Percentiles rank a stretch among this genome's conserved stretches.
Evolutionary conservation across 306 rosid genomes (phyloP).

Genomic region (Carpinus viminea): DNA sequence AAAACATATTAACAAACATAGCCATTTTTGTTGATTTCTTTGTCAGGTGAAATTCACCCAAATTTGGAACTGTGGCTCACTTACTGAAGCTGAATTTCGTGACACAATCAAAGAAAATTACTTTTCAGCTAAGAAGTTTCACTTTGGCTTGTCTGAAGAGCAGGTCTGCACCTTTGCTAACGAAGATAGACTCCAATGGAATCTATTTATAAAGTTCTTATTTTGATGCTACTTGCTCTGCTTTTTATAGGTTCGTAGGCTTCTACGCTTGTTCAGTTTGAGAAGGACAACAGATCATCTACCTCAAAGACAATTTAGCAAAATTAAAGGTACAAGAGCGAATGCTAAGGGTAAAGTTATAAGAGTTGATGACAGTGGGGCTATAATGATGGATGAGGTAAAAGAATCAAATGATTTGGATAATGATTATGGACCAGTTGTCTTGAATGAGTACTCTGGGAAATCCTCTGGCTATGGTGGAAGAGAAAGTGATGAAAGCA

Average conservation of each 20-base stretch:
- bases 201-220: background rate
- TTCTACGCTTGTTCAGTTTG: constrained; percentile 44
- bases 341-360: constrained; percentile 16
- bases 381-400: constrained; percentile 6
- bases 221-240: constrained; percentile 14
- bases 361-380: constrained; percentile 30
- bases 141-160: constrained; percentile 59
- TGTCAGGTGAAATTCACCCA: constrained; percentile 45
- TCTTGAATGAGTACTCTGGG: constrained; percentile 22
- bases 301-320: constrained; percentile 20
- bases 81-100: constrained; percentile 46
- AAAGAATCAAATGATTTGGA: constrained; percentile 21
- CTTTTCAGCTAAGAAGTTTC: constrained; percentile 45
- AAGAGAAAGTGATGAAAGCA: constrained; percentile 15
- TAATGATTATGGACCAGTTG: constrained; percentile 8
- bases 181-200: constrained; percentile 17
- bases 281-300: constrained; percentile 26
- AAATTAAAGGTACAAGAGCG: constrained; percentile 13
- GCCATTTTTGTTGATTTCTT: constrained; percentile 5
- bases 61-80: constrained; percentile 63
- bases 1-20: too few relatives aligned
- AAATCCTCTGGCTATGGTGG: constrained; percentile 21
- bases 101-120: constrained; percentile 56
- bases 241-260: constrained; percentile 46
- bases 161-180: constrained; percentile 50